These are phyloP conservation scores for Mycosphaerella arachidis DNA, from an alignment of 2,329 filamentous ascomycete species.

Conservation along the genomic window DNA sequence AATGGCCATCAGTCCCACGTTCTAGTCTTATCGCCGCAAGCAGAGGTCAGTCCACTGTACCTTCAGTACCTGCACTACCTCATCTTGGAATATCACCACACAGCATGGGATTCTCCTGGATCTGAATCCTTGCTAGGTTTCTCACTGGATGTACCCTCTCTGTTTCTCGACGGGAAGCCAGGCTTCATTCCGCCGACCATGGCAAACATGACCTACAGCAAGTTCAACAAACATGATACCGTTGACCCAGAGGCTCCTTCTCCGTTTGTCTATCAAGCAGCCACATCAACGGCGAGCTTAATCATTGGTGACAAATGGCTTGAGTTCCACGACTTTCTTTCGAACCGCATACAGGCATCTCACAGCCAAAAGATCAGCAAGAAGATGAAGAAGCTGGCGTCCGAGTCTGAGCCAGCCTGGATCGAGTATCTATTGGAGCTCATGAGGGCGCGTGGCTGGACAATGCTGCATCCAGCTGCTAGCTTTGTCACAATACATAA, in stretches of 20 bases:
- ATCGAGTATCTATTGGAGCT: constrained; percentile 74
- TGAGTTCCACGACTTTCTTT: constrained; percentile 76
- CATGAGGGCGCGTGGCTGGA: constrained; percentile 71
- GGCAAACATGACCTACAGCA: constrained; percentile 34
- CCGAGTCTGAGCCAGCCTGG: constrained; percentile 68
- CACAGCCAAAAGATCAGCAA: constrained; percentile 22
- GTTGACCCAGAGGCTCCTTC: constrained; percentile 36
- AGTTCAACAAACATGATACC: constrained; percentile 15
- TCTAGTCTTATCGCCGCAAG: constrained; percentile 76
- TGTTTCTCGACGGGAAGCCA: constrained; percentile 57
- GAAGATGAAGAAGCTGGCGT: constrained; percentile 52
- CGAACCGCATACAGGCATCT: constrained; percentile 47
- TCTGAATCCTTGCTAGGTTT: constrained; percentile 65
- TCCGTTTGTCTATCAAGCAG: constrained; percentile 79
- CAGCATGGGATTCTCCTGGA: constrained; percentile 46
- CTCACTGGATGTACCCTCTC: constrained; percentile 68
- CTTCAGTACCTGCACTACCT: constrained; percentile 81
- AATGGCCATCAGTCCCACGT: constrained; percentile 64
- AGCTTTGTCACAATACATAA: constrained; percentile 69
- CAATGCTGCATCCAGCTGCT: constrained; percentile 68
- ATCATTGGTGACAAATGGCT: constrained; percentile 83
- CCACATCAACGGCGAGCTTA: constrained; percentile 74
- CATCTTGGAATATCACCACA: constrained; percentile 73
- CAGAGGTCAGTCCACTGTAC: constrained; percentile 73
- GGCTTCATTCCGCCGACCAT: constrained; percentile 49